Percentiles rank a stretch among this genome's conserved stretches.
phyloP scores from a whole-genome alignment of 1,284 basidiomycete genomes.

The Sparassis latifolia region DNA sequence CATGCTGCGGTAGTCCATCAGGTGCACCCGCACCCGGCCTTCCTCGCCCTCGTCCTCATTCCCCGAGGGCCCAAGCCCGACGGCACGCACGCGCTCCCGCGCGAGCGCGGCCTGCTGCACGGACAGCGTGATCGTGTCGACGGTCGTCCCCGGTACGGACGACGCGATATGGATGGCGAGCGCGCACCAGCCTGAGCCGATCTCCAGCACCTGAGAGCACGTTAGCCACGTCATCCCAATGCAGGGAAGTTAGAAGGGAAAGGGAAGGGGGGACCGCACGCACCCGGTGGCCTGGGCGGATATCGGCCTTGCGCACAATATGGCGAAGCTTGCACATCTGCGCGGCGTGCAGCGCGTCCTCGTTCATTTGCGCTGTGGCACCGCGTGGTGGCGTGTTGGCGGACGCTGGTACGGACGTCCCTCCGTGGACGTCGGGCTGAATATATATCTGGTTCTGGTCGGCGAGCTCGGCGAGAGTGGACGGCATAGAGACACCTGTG shows the following conservation, averaged over 20 bases:
- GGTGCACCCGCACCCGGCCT: constrained; percentile 55
- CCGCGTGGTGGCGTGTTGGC: too few species aligned
- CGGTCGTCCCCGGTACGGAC: constrained; percentile 46
- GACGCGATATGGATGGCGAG: constrained; percentile 62
- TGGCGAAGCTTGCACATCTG: constrained; percentile 62
- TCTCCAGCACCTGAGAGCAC: constrained; percentile 57
- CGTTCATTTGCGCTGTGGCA: too few species aligned
- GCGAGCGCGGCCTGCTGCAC: constrained; percentile 65
- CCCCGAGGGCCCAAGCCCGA: constrained; percentile 16
- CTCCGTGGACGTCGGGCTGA: constrained; percentile 1
- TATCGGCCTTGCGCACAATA: constrained; percentile 47
- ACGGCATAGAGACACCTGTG: constrained; percentile 9
- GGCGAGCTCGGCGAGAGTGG: constrained; percentile 10
- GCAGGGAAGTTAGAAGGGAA: too few species aligned
- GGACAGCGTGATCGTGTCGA: constrained; percentile 76
- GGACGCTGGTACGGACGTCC: too few species aligned
- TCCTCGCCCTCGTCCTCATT: background rate
- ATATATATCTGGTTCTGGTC: too few species aligned
- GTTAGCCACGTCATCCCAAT: too few species aligned
- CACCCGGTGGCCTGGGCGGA: constrained; percentile 47
- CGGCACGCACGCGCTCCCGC: constrained; percentile 44
- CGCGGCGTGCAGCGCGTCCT: constrained; percentile 57
- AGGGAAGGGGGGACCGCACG: too few species aligned
- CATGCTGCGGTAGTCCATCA: constrained; percentile 72
- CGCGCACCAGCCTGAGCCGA: constrained; percentile 79